These are phyloP conservation scores for Fermentozyma sake DNA, from an alignment of 1,139 yeast species.

Conservation along the genomic window DNA sequence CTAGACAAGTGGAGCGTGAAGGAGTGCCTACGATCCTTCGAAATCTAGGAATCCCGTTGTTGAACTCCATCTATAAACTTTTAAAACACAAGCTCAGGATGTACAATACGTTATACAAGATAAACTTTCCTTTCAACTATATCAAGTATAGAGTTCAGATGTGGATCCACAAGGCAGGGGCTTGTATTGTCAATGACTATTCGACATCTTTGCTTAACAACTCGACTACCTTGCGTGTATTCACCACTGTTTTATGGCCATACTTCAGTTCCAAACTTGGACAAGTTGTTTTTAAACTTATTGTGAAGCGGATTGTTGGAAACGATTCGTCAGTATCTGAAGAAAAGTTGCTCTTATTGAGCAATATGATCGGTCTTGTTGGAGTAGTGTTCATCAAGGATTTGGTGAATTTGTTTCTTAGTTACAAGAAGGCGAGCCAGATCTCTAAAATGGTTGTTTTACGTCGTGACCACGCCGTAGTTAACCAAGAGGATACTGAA, in stretches of 20 bases:
- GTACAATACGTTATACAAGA: constrained; percentile 3
- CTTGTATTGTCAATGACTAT: constrained; percentile 35
- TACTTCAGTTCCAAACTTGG: constrained; percentile 35
- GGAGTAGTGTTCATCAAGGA: constrained; percentile 38
- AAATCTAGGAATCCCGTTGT: too few relatives aligned
- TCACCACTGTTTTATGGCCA: constrained; percentile 42
- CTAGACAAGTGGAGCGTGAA: too few relatives aligned
- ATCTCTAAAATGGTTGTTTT: constrained; percentile 11
- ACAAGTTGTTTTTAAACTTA: constrained; percentile 12
- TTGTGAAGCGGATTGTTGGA: constrained; percentile 8
- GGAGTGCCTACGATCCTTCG: background rate
- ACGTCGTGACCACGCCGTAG: too few relatives aligned
- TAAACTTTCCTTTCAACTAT: constrained; percentile 6
- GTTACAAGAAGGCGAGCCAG: constrained; percentile 21
- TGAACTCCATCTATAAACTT: too few relatives aligned
- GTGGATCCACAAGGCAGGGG: constrained; percentile 22
- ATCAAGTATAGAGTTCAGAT: constrained; percentile 4
- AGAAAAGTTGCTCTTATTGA: constrained; percentile 36
- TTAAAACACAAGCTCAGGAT: constrained; percentile 2
- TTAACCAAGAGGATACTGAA: too few relatives aligned
- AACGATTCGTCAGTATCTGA: constrained; percentile 18
- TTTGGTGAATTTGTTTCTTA: constrained; percentile 26
- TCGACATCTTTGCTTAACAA: constrained; percentile 20
- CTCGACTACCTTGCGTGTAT: constrained; percentile 23
- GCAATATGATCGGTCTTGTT: constrained; percentile 42